Percentiles rank a stretch among this genome's conserved stretches.
Conservation (phyloP, 23 red algal genomes). For the Gracilaria domingensis region DNA sequence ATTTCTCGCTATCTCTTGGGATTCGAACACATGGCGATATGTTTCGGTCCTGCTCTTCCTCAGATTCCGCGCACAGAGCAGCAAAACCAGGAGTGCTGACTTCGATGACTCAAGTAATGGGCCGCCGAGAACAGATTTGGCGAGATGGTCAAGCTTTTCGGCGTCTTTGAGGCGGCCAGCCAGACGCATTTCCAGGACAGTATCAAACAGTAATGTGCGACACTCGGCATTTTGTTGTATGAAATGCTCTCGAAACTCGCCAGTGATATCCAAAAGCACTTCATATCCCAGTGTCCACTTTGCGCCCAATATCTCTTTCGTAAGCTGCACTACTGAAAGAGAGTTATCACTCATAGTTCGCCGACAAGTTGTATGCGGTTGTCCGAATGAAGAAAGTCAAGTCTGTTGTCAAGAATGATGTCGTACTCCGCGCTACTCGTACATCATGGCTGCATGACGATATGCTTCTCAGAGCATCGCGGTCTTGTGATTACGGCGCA, state of each 20-base stretch:
- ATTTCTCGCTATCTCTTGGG: neutral
- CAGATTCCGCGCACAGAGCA: slow-evolving; percentile 34
- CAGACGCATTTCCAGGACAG: slow-evolving; percentile 28
- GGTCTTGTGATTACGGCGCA: neutral
- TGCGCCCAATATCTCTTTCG: neutral
- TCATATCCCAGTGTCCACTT: slow-evolving; percentile 38
- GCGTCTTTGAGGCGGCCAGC: slow-evolving; percentile 23
- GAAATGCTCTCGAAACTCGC: slow-evolving; percentile 29
- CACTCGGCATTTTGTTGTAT: neutral
- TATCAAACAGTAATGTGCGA: slow-evolving; percentile 8
- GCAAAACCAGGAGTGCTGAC: slow-evolving; percentile 2
- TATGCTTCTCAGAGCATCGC: neutral
- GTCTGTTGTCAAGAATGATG: neutral
- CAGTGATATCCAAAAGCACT: slow-evolving; percentile 51
- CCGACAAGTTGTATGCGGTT: too few species aligned
- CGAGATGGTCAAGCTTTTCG: slow-evolving; percentile 1
- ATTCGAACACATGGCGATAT: neutral
- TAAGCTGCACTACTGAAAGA: slow-evolving; percentile 12
- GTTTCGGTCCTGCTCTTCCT: neutral
- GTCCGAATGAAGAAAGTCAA: neutral
- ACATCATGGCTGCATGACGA: neutral
- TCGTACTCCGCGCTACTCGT: neutral
- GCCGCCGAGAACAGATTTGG: neutral
- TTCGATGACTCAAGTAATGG: slow-evolving; percentile 5
- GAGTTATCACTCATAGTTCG: neutral